phyloP scores from a whole-genome alignment of 805 yeast genomes.

The Yamadazyma scolyti region DNA sequence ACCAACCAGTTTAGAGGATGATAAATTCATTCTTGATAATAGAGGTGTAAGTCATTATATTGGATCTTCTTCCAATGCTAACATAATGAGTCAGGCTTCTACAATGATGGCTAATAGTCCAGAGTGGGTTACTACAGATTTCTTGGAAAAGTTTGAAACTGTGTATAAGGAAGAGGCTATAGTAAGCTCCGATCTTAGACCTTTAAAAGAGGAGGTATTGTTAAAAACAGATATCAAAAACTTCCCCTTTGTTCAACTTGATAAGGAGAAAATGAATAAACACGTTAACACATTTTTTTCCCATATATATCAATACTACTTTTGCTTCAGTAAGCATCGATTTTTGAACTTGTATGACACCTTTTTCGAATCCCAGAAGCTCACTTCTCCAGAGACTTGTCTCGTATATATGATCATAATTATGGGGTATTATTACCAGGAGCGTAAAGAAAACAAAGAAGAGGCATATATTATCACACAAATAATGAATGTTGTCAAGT shows the following conservation, averaged over 20 bases:
- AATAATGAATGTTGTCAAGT: not conserved
- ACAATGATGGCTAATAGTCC: no score
- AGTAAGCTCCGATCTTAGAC: no score
- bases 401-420: slow-evolving; percentile 1
- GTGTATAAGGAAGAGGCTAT: no score
- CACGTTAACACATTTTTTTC: slow-evolving; percentile 3
- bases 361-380: slow-evolving; percentile 2
- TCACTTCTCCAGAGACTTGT: slow-evolving; percentile 1
- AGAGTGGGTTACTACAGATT: no score
- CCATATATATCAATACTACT: slow-evolving; percentile 2
- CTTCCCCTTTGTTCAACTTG: slow-evolving; percentile 2
- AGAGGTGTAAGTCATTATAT: slow-evolving; percentile 3
- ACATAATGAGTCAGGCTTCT: slow-evolving; percentile 1
- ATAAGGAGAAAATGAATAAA: slow-evolving; percentile 1
- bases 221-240: not conserved
- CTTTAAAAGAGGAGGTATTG: not conserved
- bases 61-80: slow-evolving; percentile 1
- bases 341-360: slow-evolving; percentile 2
- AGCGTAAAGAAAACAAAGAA: not conserved
- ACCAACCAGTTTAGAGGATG: slow-evolving; percentile 1
- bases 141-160: no score
- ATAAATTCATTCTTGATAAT: slow-evolving; percentile 3
- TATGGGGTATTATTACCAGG: slow-evolving; percentile 2
- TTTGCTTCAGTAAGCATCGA: slow-evolving; percentile 1
- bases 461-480: not conserved